Base-by-base conservation (phyloP, 352 stramenopile genomes). In the Phytophthora agathidicida region DNA sequence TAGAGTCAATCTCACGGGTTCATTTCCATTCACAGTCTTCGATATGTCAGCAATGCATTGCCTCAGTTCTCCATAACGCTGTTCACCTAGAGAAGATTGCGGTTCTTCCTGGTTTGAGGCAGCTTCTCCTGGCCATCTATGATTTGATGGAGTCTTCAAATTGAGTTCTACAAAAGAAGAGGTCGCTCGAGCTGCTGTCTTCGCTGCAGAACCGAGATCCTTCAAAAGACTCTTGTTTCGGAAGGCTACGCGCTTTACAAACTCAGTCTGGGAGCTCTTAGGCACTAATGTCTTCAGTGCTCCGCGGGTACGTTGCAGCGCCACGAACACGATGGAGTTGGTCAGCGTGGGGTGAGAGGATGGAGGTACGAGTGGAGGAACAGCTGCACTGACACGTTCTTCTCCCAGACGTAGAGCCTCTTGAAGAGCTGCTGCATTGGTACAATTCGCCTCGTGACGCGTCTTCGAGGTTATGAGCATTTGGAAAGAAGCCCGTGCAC, bases 151-250 rank as follows among this genome's bases (percentile, higher is more conserved):
- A n/a, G n/a, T n/a, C n/a, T n/a, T n/a, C n/a, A n/a, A n/a, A n/a
- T 48, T 14, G 24, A 22, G 23, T 41, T 30, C 13, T 10, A 14
- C 7, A 31, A 19, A 19, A 13, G 39, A 53, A 32, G 46, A 11
- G n/a, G 36, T 26, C 11, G 49, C 24, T 37, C 38, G 14, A 11
- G 24, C 37, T 5, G 55, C 23, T 5, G 16, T 24, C 35, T 45
- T 70, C 0, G 50, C 54, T 23, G 20, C 24, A 4, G 41, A 45
- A 7, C 48, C 51, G 0, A 57, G 32, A 22, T 82, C 62, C 38
- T 86, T 86, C 26, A 83, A 23, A 8, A 85, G 60, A 8, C 37
- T 65, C 38, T 82, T 80, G 35, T 77, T 78, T 5, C 72, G 67
- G 27, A 70, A 50, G 0, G 55, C 58, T 7, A 87, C 32, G 2